These are phyloP conservation scores for Lachancea quebecensis DNA, from an alignment of 805 yeast species.

Conservation along the genomic window DNA sequence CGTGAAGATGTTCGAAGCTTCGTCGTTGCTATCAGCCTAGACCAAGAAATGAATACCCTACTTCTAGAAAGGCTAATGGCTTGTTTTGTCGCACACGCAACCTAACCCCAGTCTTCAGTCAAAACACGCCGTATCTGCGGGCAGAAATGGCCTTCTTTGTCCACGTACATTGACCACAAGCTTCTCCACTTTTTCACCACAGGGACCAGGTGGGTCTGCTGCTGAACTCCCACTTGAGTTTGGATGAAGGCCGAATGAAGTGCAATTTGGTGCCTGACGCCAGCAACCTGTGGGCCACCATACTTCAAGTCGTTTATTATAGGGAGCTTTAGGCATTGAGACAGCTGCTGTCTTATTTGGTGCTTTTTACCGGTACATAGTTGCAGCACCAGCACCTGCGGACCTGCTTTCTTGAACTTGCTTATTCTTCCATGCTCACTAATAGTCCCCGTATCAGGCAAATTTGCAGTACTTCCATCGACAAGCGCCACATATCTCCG, in stretches of 20 bases:
- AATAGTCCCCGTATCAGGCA: constrained; percentile 9
- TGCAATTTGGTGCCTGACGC: constrained; percentile 27
- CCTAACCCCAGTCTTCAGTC: constrained; percentile 13
- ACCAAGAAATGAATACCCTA: constrained; percentile 38
- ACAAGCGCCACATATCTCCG: constrained; percentile 34
- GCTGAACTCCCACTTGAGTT: constrained; percentile 30
- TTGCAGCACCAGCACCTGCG: constrained; percentile 26
- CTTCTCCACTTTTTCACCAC: constrained; percentile 13
- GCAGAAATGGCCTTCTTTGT: constrained; percentile 22
- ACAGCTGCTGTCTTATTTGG: constrained; percentile 34
- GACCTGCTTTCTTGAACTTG: constrained; percentile 15
- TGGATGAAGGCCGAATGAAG: constrained; percentile 34
- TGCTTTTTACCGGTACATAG: constrained; percentile 36
- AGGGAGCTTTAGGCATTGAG: constrained; percentile 20
- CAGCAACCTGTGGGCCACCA: constrained; percentile 13
- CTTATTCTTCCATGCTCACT: constrained; percentile 14
- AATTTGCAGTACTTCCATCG: constrained; percentile 3
- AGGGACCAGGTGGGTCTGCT: constrained; percentile 23
- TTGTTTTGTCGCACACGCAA: constrained; percentile 28
- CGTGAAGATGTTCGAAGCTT: constrained; percentile 19
- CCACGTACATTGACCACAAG: constrained; percentile 27
- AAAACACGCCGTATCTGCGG: constrained; percentile 17
- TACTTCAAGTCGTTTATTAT: constrained; percentile 29
- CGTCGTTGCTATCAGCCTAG: constrained; percentile 31
- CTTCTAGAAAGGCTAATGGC: constrained; percentile 39